Base-by-base conservation (phyloP, 352 stramenopile species). In the Pythium oligandrum region DNA sequence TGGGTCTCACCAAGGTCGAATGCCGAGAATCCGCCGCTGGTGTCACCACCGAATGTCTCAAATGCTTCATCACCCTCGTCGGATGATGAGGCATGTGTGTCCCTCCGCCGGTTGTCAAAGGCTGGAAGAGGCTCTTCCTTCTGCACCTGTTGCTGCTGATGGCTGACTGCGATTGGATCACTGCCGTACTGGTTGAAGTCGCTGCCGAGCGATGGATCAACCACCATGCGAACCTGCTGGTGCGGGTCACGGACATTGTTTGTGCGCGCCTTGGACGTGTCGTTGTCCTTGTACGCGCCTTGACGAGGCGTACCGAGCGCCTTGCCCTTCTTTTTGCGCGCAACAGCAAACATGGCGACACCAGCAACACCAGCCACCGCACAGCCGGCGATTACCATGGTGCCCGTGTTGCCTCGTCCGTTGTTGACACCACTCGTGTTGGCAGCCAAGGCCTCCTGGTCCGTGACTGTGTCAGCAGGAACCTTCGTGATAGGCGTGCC, bases 311-410 rank as follows among this genome's bases (percentile, higher is more conserved):
- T 83, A 37, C 59, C 55, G 2, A 70, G 59, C 33, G 46, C 63
- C 3, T 61, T 71, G 3, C 57, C 53, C 48, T 59, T 66, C 12
- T 40, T 58, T 12, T 58, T 72, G 26, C 66, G 68, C 8, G 75
- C 45, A 26, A 69, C 63, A 6, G 70, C 56, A 45, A 83, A 70
- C n/a, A 78, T 59, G 2, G 57, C 69, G 30, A 82, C 47, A 4
- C 61, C 66, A 45, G 61, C 69, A 11, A 75, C 51, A 3, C 44
- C 59, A 1, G 52, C 69, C 33, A 77, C 55, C 0, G 53, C 64
- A 44, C 64, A 70, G 32, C 64, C 63, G 8, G 64, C 49, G 12
- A 59, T 61, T 9, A 73, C 47, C 8, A 56, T 51, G 7, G 34
- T 66, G 26, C 33, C 56, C 10, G 36, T 55, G 3, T 31, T 48